These are phyloP conservation scores for Fusarium phyllophilum DNA, from an alignment of 2,329 filamentous ascomycete genomes.

Conservation along the genomic window DNA sequence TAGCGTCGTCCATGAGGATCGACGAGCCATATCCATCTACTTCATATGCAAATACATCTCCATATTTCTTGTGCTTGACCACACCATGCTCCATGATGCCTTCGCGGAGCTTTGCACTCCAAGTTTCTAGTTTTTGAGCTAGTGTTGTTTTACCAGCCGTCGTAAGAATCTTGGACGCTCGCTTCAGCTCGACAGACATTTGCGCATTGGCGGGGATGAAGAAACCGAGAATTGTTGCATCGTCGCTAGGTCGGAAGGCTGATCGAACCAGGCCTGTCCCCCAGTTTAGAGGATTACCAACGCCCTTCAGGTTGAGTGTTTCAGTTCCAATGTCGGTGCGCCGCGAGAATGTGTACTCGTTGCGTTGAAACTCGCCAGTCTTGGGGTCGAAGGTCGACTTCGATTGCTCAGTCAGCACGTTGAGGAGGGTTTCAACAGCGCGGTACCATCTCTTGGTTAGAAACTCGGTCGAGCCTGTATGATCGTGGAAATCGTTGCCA, in stretches of 20 bases:
- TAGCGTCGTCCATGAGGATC: conserved; percentile 90
- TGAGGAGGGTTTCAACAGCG: conserved; percentile 79
- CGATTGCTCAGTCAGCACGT: conserved; percentile 81
- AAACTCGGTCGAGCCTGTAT: conserved; percentile 82
- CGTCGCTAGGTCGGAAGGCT: conserved; percentile 94
- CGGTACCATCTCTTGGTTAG: conserved; percentile 80
- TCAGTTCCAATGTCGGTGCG: conserved; percentile 86
- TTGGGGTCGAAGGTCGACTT: conserved; percentile 79
- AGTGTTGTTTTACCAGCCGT: conserved; percentile 65
- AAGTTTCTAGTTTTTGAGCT: conserved; percentile 65
- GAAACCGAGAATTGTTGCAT: conserved; percentile 92
- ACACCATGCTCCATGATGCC: conserved; percentile 89
- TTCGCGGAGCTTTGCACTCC: conserved; percentile 72
- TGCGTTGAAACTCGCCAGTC: conserved; percentile 71
- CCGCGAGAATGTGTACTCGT: conserved; percentile 89
- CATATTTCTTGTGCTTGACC: conserved; percentile 77
- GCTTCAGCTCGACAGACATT: conserved; percentile 89
- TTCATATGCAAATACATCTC: conserved; percentile 86
- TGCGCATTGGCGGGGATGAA: conserved; percentile 96
- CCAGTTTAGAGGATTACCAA: conserved; percentile 89
- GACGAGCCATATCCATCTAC: conserved; percentile 86
- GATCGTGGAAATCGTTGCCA: conserved; percentile 84
- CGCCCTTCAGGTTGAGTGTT: conserved; percentile 81
- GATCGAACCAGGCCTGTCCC: conserved; percentile 89
- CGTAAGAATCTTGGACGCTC: conserved; percentile 76